Base-by-base conservation (phyloP, 805 yeast species). In the Lachancea sp. region DNA sequence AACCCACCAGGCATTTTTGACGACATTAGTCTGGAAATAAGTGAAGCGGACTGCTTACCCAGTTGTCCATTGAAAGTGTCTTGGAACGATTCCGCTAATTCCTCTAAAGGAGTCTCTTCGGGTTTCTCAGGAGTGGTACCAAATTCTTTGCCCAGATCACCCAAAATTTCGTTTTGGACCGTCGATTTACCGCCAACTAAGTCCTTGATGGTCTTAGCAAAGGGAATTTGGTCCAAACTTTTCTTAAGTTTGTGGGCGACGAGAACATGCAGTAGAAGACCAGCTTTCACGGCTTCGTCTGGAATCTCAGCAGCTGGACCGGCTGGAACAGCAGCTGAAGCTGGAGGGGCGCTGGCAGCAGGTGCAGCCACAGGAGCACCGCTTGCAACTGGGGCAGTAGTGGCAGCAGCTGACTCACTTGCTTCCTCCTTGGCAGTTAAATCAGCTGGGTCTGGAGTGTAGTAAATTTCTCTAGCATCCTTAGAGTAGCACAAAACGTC, bases 1-100 rank as follows among this genome's bases (percentile, higher is more conserved):
- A 90, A 92, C 16, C 99, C 99, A 75, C 99, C 99, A 40, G 99
- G 97, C 97, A 92, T 92, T 72, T 92, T 92, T 21, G 97, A 83
- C 8, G 97, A 80, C 72, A 89, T 83, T 59, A 92, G 74, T 69
- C 97, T 82, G 48, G 95, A 85, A 48, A 90, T 72, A 56, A 92
- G 75, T 21, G 96, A 83, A 28, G 88, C 69, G 2, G 97, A 83
- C 58, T 89, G 95, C 66, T 92, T 92, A 64, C 99, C 99, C 51
- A 92, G 76, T 50, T 78, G 74, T 52, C 97, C 97, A 50, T 69
- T 61, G 72, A 87, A 92, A 20, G 89, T 71, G 50, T 87, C 96
- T 70, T 90, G 96, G 77, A 92, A 86, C 56, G 77, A 80, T 60
- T 87, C 97, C 36, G 97, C 97, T 63, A 92, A 78, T 67, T 92